Evolutionary conservation across 2,329 filamentous ascomycete genomes (phyloP).

Genomic region (Fusarium gaditjirri): DNA sequence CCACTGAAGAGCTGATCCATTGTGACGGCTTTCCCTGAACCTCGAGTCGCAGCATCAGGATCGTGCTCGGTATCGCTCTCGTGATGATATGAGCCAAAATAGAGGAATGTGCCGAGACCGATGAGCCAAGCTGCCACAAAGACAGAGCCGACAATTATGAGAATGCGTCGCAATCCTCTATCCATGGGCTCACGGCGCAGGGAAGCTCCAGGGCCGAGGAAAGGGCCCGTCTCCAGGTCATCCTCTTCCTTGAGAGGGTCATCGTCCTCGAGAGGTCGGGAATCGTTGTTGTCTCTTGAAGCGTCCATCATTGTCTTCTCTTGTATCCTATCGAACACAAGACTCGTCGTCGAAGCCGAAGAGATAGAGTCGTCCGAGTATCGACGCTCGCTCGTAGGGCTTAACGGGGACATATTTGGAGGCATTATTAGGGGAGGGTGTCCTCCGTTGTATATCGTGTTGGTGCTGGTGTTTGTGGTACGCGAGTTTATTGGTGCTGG

Average conservation of each 20-base stretch:
- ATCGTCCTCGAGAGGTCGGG: slow-evolving; percentile 57
- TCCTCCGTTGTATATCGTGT: not conserved
- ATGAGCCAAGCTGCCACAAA: slow-evolving; percentile 75
- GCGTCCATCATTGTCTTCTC: slow-evolving; percentile 59
- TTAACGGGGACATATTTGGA: slow-evolving; percentile 26
- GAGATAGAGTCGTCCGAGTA: slow-evolving; percentile 70
- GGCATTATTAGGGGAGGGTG: slow-evolving; percentile 25
- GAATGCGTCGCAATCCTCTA: slow-evolving; percentile 68
- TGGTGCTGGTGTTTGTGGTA: not conserved
- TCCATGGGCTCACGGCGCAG: slow-evolving; percentile 68
- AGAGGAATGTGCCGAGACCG: slow-evolving; percentile 74
- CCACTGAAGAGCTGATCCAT: slow-evolving; percentile 76
- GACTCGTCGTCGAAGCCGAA: slow-evolving; percentile 84
- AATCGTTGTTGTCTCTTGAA: slow-evolving; percentile 42
- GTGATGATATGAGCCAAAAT: slow-evolving; percentile 72
- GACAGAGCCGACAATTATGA: slow-evolving; percentile 70
- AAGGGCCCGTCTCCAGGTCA: slow-evolving; percentile 64
- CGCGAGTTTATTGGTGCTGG: slow-evolving; percentile 19
- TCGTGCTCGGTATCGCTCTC: slow-evolving; percentile 72
- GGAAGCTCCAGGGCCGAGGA: slow-evolving; percentile 55
- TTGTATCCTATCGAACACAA: slow-evolving; percentile 81
- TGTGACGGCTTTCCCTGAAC: slow-evolving; percentile 77
- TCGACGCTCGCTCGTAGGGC: slow-evolving; percentile 35
- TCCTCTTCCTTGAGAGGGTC: slow-evolving; percentile 52
- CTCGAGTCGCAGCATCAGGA: slow-evolving; percentile 71